Evolutionary conservation across 2,329 filamentous ascomycete genomes (phyloP).

Genomic region (Cladosporium sp.): DNA sequence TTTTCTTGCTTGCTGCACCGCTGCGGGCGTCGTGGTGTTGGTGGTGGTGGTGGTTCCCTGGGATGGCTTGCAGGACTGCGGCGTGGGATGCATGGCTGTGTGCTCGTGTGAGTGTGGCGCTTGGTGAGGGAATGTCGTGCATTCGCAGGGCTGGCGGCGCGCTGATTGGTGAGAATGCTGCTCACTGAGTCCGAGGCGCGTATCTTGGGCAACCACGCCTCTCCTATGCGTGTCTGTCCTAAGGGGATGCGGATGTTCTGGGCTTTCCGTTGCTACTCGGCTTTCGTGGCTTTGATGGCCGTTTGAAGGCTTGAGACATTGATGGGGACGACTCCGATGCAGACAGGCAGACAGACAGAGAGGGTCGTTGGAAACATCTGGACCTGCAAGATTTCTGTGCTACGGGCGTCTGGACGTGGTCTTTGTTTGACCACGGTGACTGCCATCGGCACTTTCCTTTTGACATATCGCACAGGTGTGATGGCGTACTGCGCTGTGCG

Average conservation of each 20-base stretch:
- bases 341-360: neutral
- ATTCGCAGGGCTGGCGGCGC: neutral
- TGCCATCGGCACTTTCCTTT: neutral
- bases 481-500: neutral
- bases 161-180: neutral
- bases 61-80: neutral
- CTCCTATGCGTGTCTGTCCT: neutral
- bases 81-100: neutral
- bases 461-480: neutral
- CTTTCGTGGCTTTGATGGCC: neutral
- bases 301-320: neutral
- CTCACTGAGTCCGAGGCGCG: neutral
- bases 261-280: neutral
- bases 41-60: neutral
- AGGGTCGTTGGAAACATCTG: neutral
- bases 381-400: neutral
- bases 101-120: slow-evolving; percentile 1
- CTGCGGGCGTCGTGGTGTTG: neutral
- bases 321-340: neutral
- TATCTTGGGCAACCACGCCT: neutral
- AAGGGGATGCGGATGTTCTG: neutral
- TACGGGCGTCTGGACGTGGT: neutral
- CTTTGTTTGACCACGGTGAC: neutral
- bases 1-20: neutral
- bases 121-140: neutral